Evolutionary conservation across 2,329 filamentous ascomycete genomes (phyloP), one percentile per base, ranked within the genome.

Genomic region (Cadophora sp.): DNA sequence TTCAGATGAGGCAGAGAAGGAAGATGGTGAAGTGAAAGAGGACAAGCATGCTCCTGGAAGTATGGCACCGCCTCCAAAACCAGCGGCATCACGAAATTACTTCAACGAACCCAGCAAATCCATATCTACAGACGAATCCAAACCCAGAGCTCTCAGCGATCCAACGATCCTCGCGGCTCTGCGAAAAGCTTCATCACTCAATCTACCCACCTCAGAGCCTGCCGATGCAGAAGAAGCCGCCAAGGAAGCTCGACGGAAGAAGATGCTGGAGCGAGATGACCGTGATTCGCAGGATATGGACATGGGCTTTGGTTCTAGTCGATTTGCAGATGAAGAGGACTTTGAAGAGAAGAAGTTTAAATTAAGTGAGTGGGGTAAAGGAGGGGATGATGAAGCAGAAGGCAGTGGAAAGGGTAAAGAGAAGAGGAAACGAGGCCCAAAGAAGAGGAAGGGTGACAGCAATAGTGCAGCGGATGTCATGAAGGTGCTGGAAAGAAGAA

Each of bases 241-340:
- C 1, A 87, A 89, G 69, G 87, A 91, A 70, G 89, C 89, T 61
- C 89, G 91, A 8, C 87, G 90, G 62, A 91, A 89, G 78, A 91
- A 87, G 72, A 91, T 97, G 83, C 83, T 97, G 6, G 84, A 90
- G 74, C 86, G 86, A 68, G 88, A 89, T 65, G 91, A 92, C 73
- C 87, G 94, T 59, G 95, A 98, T 77, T 89, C 94, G 59, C 90
- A 95, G 67, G 95, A 99, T 80, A 86, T 99, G 81, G 96, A 99
- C 76, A 88, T 98, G 84, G 95, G 94, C 69, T 98, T 99, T 76
- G 96, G 96, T 40, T 92, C 90, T 24, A 96, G 91, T 76, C 87
- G 95, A 31, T 91, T 93, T 75, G 94, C 92, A 64, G 96, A 97
- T 76, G 94, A 94, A 61, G 94, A 94, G 68, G 94, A 97, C 71